A percentile compares a stretch with the other conserved stretches of the same genome.
phyloP scores from a whole-genome alignment of 768 basidiomycete genomes.

The Lanmaoa pseudosensibilis region DNA sequence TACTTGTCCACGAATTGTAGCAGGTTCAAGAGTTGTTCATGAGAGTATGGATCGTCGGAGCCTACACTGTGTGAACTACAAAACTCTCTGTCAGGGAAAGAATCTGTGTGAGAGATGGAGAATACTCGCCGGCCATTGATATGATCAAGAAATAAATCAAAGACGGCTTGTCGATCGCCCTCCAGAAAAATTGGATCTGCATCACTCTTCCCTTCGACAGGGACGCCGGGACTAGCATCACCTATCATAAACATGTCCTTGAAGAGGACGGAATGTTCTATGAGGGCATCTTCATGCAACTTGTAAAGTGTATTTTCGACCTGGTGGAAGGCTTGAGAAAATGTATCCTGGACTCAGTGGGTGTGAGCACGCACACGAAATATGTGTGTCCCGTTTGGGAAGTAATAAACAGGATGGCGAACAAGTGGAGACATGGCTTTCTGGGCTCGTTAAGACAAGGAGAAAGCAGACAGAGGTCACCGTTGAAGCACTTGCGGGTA shows the following conservation, averaged over 20 bases:
- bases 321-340: background rate
- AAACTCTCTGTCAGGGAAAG: background rate
- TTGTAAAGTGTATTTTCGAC: background rate
- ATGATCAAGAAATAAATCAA: background rate
- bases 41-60: background rate
- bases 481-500: too few relatives aligned
- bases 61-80: background rate
- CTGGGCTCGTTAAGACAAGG: too few relatives aligned
- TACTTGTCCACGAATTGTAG: background rate
- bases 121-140: background rate
- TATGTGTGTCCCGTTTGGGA: background rate
- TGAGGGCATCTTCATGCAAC: background rate
- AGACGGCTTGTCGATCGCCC: background rate
- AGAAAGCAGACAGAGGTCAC: too few relatives aligned
- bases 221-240: accelerated
- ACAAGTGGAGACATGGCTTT: too few relatives aligned
- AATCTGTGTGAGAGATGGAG: background rate
- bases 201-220: background rate
- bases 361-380: background rate
- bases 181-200: background rate
- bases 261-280: background rate
- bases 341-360: too few relatives aligned
- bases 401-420: background rate
- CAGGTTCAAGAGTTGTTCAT: background rate
- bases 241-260: background rate